Base-by-base conservation (phyloP, 495 filamentous ascomycete genomes). In the Aspergillus asperescens region DNA sequence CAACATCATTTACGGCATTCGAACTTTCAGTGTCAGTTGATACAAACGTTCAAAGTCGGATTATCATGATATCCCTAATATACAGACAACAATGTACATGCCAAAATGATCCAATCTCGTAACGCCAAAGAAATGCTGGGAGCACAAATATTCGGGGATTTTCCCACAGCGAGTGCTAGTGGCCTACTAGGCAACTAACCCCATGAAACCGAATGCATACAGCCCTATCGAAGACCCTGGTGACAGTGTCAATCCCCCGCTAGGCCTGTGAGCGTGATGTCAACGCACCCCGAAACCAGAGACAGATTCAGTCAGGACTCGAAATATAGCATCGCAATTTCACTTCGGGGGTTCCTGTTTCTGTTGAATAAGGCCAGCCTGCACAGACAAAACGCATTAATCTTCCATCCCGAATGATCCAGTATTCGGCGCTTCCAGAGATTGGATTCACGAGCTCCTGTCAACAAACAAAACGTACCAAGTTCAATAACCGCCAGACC, bases 401-500 rank as follows among this genome's bases (percentile, higher is more conserved):
- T 38, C 22, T 38, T 12, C 15, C 7, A 20, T 40, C 16, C 19
- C 7, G n/a, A 13, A 38, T 34, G n/a, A n/a, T n/a, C n/a, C n/a
- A n/a, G n/a, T n/a, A n/a, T n/a, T n/a, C n/a, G n/a, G n/a, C n/a
- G n/a, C n/a, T n/a, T n/a, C n/a, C n/a, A n/a, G n/a, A n/a, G n/a
- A n/a, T n/a, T n/a, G n/a, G n/a, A n/a, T n/a, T n/a, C 16, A 19
- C 15, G n/a, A n/a, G n/a, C n/a, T n/a, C n/a, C n/a, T n/a, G n/a
- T n/a, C 24, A 16, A 19, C 37, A 4, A 41, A 13, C 9, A 28
- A 28, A 25, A 71, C 86, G 43, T 75, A 96, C 93, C 87, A 96
- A 82, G 45, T 75, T 75, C 68, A 98, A 68, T 58, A 98, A 62
- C 71, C 90, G 77, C 93, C 90, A 94, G 23, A 84, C 87, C 4